Base-by-base conservation (phyloP, 345 rosid genomes). In the Moricandia moricandioides region DNA sequence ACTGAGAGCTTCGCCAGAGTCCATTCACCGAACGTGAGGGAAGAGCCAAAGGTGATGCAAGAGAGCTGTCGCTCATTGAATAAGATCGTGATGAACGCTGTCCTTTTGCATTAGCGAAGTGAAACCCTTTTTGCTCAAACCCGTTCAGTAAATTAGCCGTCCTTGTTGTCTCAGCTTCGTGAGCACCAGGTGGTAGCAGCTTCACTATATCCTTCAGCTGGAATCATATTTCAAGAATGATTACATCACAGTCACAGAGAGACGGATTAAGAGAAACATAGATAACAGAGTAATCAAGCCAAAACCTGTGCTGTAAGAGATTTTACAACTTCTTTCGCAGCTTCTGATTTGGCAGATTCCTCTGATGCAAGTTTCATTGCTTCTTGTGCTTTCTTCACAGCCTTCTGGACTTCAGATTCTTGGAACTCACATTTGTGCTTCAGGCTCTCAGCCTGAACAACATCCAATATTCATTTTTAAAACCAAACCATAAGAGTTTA, bases 181-280 rank as follows among this genome's bases (percentile, higher is more conserved):
- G 86, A 26, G 78, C 86, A 10, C 90, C 93, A 0, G 91, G 88
- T 7, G 97, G 96, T 78, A 90, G 81, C 78, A 84, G 84, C 85
- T 89, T 89, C 56, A 93, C 92, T 84, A 95, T 88, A 65, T 92
- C 93, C 86, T 92, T 95, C 67, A 95, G 91, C 97, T 95, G 87
- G 49, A 34, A 64, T 24, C 43, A 21, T 21, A 21, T 21, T 21
- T 21, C 24, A 21, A 21, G 24, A 21, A 21, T 21, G 24, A 21
- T 21, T 21, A 21, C 24, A 21, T 21, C 24, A 21, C 24, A 2
- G 24, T 21, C 24, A 21, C 2, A 21, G 24, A 7, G 10, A 56
- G 37, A 58, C 9, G 4, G 34, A 67, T 66, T 71, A 11, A n/a
- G 65, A 35, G 33, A 69, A 11, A 39, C 14, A 24, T 39, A 16